A percentile compares a stretch with the other conserved stretches of the same genome.
These are phyloP conservation scores for Hirschfeldia incana DNA, from an alignment of 345 rosid genomes.

Conservation along the genomic window DNA sequence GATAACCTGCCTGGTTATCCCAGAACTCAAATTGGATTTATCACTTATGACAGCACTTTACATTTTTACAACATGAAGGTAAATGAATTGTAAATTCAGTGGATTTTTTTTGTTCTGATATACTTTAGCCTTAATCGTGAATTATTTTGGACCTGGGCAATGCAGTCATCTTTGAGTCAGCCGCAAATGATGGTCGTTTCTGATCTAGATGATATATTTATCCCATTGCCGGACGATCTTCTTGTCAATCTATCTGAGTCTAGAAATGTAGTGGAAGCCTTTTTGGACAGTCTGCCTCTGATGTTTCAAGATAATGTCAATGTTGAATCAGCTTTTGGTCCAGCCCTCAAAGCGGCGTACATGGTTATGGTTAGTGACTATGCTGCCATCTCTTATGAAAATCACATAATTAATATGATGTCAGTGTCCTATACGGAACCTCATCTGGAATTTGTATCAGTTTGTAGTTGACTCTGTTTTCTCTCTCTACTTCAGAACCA, in stretches of 20 bases:
- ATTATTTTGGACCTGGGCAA: slow-evolving; percentile 30
- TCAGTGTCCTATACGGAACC: not conserved
- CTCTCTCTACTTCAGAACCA: slow-evolving; percentile 58
- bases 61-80: slow-evolving; percentile 99
- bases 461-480: slow-evolving; percentile 25
- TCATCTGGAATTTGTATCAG: slow-evolving; percentile 11
- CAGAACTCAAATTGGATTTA: slow-evolving; percentile 97
- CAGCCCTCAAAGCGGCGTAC: slow-evolving; percentile 91
- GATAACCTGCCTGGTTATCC: slow-evolving; percentile 96
- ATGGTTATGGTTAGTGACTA: slow-evolving; percentile 84
- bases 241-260: slow-evolving; percentile 99
- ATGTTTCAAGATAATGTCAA: slow-evolving; percentile 92
- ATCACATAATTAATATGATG: not conserved
- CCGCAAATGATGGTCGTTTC: slow-evolving; percentile 99
- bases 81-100: slow-evolving; percentile 36
- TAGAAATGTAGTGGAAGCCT: slow-evolving; percentile 82
- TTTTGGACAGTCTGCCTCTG: slow-evolving; percentile 86
- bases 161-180: slow-evolving; percentile 94
- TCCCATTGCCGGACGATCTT: slow-evolving; percentile 97
- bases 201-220: slow-evolving; percentile 88
- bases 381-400: slow-evolving; percentile 17
- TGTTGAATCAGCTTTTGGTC: slow-evolving; percentile 98
- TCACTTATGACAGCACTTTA: slow-evolving; percentile 94
- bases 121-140: not conserved
- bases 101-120: slow-evolving; percentile 17